Evolutionary conservation across 1,284 basidiomycete species (phyloP).

Genomic region (Apiotrichum domesticum): DNA sequence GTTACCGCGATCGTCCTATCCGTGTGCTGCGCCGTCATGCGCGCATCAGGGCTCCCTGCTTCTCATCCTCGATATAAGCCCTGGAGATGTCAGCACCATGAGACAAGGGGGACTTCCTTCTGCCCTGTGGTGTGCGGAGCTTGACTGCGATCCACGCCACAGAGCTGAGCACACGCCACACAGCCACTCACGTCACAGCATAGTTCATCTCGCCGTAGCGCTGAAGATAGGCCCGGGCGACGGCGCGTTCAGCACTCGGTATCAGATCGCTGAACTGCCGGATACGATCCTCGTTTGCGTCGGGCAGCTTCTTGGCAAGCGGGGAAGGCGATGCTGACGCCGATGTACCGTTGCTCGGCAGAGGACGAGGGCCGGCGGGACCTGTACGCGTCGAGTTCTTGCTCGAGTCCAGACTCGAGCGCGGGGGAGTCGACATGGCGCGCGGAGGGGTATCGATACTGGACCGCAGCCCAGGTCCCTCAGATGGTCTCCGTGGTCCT

Average conservation of each 20-base stretch:
- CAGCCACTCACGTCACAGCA: conserved; percentile 56
- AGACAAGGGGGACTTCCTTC: no score
- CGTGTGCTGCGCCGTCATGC: neutral
- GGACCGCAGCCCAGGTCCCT: neutral
- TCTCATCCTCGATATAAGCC: conserved; percentile 80
- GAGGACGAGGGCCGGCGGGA: neutral
- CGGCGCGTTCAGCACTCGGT: conserved; percentile 64
- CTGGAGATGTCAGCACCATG: conserved; percentile 33
- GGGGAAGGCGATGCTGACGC: neutral
- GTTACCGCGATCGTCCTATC: no score
- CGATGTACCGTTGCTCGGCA: neutral
- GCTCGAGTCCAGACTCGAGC: conserved; percentile 7
- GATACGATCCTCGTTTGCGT: conserved; percentile 43
- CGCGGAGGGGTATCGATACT: conserved; percentile 6
- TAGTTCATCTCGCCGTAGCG: conserved; percentile 67
- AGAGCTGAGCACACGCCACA: no score
- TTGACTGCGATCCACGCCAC: no score
- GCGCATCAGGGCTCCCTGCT: conserved; percentile 57
- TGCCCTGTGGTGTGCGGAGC: no score
- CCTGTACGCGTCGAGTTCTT: neutral
- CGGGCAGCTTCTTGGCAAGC: conserved; percentile 2
- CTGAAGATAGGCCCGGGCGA: conserved; percentile 66
- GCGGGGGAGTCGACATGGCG: neutral
- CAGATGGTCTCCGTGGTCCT: conserved; percentile 17
- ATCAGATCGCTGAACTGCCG: conserved; percentile 66